Evolutionary conservation across 805 yeast species (phyloP).

Genomic region (Vanderwaltozyma tropicalis): DNA sequence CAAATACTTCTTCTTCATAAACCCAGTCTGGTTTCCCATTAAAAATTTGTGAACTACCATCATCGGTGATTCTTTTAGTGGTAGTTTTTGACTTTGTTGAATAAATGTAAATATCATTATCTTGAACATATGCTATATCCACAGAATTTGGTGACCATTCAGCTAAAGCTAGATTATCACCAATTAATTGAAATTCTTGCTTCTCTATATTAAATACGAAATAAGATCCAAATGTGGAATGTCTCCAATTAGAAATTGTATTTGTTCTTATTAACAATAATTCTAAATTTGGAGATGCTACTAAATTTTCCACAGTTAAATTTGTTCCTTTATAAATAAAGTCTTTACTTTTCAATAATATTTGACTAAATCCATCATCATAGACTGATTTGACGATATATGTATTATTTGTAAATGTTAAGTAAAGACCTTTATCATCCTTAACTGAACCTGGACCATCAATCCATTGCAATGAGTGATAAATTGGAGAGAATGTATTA

Average conservation of each 20-base stretch:
- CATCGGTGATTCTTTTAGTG: constrained; percentile 46
- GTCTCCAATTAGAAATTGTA: constrained; percentile 49
- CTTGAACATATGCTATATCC: constrained; percentile 52
- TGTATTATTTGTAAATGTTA: constrained; percentile 37
- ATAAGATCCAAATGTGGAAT: constrained; percentile 36
- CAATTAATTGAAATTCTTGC: constrained; percentile 19
- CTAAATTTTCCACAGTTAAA: constrained; percentile 42
- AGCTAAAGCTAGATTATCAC: constrained; percentile 36
- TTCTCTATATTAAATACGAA: constrained; percentile 32
- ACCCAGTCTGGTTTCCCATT: constrained; percentile 94
- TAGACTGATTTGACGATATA: constrained; percentile 45
- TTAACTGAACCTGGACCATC: constrained; percentile 36
- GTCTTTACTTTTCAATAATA: constrained; percentile 40
- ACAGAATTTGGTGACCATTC: constrained; percentile 67
- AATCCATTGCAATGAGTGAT: constrained; percentile 62
- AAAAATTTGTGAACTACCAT: constrained; percentile 62
- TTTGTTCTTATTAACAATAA: constrained; percentile 52
- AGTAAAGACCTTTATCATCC: constrained; percentile 59
- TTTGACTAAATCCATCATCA: constrained; percentile 30
- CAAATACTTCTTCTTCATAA: constrained; percentile 81
- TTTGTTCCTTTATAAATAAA: constrained; percentile 33
- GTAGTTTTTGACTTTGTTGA: constrained; percentile 25
- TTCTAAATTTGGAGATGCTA: constrained; percentile 57
- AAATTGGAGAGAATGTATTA: constrained; percentile 44
- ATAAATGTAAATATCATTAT: constrained; percentile 59